A percentile compares a stretch with the other conserved stretches of the same genome.
phyloP scores from a whole-genome alignment of 108 stramenopile genomes.

The Mayamaea pseudoterrestris region DNA sequence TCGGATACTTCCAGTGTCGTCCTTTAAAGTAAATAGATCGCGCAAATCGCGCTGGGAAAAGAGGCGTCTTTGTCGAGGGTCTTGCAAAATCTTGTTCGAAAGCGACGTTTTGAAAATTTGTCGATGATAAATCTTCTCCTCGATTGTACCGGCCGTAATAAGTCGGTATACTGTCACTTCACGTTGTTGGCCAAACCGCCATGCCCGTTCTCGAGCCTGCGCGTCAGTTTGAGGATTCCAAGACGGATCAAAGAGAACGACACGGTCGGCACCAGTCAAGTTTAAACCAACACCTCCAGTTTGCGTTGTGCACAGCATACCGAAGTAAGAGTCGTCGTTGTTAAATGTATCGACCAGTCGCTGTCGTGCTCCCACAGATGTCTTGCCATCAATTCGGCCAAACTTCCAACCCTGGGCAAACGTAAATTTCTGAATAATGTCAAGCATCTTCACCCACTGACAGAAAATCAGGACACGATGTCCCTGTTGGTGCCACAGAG shows the following conservation, averaged over 20 bases:
- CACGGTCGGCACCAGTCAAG: slow-evolving; percentile 58
- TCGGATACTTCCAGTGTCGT: slow-evolving; percentile 36
- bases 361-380: slow-evolving; percentile 79
- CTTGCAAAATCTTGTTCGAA: slow-evolving; percentile 82
- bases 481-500: slow-evolving; percentile 84
- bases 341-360: slow-evolving; percentile 89
- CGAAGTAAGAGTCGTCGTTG: slow-evolving; percentile 59
- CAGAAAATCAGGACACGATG: slow-evolving; percentile 94
- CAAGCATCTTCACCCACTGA: slow-evolving; percentile 91
- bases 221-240: slow-evolving; percentile 93
- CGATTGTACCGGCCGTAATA: slow-evolving; percentile 90
- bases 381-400: slow-evolving; percentile 90
- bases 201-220: slow-evolving; percentile 81
- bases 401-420: slow-evolving; percentile 65
- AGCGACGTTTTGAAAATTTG: slow-evolving; percentile 97
- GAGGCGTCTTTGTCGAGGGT: slow-evolving; percentile 80
- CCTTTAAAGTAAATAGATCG: slow-evolving; percentile 85
- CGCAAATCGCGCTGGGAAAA: slow-evolving; percentile 81
- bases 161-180: slow-evolving; percentile 93
- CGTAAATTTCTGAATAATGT: slow-evolving; percentile 80
- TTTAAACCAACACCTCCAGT: slow-evolving; percentile 95
- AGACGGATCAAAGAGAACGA: slow-evolving; percentile 48
- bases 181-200: slow-evolving; percentile 90
- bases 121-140: slow-evolving; percentile 97
- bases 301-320: slow-evolving; percentile 90